Percentiles rank a stretch among this genome's conserved stretches.
These are phyloP conservation scores for Suillus lakei DNA, from an alignment of 768 basidiomycete species.

Conservation along the genomic window DNA sequence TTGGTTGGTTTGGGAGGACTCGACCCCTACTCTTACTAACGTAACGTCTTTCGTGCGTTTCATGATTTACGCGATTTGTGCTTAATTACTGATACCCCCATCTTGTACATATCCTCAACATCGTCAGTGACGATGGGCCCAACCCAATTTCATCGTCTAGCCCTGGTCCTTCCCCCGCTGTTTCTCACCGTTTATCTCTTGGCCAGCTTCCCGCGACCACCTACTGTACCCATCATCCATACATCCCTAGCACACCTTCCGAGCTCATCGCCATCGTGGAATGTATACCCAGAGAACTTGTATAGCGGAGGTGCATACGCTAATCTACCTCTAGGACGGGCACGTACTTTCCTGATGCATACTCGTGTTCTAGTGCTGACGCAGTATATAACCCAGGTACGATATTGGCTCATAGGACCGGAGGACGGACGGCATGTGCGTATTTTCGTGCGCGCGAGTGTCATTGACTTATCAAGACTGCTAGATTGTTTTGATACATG, in stretches of 20 bases:
- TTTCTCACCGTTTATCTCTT: constrained; percentile 65
- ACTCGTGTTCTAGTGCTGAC: constrained; percentile 2
- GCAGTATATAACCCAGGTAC: constrained; percentile 45
- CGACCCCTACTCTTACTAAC: no score
- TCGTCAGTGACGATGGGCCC: constrained; percentile 14
- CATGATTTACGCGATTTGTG: neutral
- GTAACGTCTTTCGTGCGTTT: neutral
- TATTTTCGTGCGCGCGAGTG: neutral
- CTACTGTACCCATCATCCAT: constrained; percentile 52
- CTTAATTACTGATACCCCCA: neutral
- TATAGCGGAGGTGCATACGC: constrained; percentile 67
- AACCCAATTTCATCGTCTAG: constrained; percentile 22
- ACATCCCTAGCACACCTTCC: constrained; percentile 67
- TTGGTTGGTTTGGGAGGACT: neutral
- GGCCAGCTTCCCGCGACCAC: constrained; percentile 67
- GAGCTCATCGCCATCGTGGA: constrained; percentile 57
- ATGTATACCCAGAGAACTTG: constrained; percentile 74
- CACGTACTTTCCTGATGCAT: constrained; percentile 35
- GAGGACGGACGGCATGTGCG: constrained; percentile 67
- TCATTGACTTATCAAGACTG: constrained; percentile 10
- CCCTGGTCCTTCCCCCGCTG: constrained; percentile 60
- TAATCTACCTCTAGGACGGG: constrained; percentile 66
- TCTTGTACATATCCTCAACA: constrained; percentile 11
- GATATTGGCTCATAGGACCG: constrained; percentile 82
- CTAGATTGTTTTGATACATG: constrained; percentile 79